Evolutionary conservation across 495 filamentous ascomycete genomes (phyloP).

Genomic region (Trichoderma asperelloides): DNA sequence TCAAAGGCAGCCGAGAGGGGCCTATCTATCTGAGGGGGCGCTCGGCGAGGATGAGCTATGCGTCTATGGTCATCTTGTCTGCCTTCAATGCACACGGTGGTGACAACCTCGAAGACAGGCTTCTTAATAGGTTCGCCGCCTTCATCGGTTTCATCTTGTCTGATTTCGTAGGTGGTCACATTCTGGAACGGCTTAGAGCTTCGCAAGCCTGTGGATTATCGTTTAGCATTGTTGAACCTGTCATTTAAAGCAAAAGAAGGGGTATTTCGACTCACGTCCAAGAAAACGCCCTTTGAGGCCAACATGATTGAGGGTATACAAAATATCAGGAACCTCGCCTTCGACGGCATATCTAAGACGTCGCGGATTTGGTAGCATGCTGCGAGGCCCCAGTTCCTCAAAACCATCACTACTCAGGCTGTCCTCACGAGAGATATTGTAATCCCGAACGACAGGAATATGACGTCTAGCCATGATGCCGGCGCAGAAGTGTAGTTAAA

Average conservation of each 20-base stretch:
- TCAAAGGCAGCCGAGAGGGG: conserved; percentile 7
- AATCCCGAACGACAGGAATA: not conserved
- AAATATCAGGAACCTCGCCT: conserved; percentile 1
- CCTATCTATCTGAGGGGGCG: not conserved
- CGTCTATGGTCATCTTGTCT: not conserved
- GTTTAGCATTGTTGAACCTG: not conserved
- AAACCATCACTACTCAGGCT: not conserved
- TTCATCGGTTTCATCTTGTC: not conserved
- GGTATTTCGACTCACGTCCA: not conserved
- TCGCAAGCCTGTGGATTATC: not conserved
- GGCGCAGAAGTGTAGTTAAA: not conserved
- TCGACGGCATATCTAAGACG: conserved; percentile 3
- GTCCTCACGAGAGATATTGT: not conserved
- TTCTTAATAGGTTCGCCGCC: not conserved
- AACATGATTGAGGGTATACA: conserved; percentile 8
- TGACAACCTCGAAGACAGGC: conserved; percentile 7
- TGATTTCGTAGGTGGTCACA: conserved; percentile 1
- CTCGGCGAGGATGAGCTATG: not conserved
- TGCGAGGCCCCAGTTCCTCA: not conserved
- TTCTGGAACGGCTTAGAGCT: conserved; percentile 7
- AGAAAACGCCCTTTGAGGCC: not conserved
- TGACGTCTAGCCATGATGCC: not conserved
- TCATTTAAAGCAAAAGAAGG: not conserved
- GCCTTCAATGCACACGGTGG: conserved; percentile 1
- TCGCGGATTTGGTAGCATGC: conserved; percentile 1